Evolutionary conservation across 495 filamentous ascomycete genomes (phyloP).

Genomic region (Penicillium antarcticum): DNA sequence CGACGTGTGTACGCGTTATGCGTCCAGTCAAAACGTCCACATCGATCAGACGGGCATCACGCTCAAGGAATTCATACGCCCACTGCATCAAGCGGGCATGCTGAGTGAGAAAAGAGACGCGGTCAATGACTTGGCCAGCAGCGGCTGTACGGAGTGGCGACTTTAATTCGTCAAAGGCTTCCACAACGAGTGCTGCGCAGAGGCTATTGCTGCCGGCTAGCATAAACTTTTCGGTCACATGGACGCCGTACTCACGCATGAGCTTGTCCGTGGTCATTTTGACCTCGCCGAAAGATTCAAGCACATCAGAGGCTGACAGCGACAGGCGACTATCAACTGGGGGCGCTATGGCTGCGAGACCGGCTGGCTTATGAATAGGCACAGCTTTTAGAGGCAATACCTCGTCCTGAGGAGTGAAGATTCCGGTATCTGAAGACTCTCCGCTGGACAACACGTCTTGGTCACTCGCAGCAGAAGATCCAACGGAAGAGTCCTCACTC

Average conservation of each 20-base stretch:
- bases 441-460: too few relatives aligned
- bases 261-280: constrained; percentile 30
- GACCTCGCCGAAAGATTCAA: constrained; percentile 49
- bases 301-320: not conserved
- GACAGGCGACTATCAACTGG: not conserved
- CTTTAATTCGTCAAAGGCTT: constrained; percentile 46
- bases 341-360: too few relatives aligned
- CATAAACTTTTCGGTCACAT: too few relatives aligned
- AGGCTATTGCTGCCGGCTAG: constrained; percentile 16
- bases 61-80: constrained; percentile 40
- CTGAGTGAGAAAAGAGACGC: constrained; percentile 27
- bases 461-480: too few relatives aligned
- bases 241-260: not conserved
- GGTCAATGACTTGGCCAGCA: constrained; percentile 30
- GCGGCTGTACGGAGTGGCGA: constrained; percentile 26
- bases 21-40: constrained; percentile 13
- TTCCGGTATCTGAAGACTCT: too few relatives aligned
- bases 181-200: constrained; percentile 34
- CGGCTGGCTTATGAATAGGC: too few relatives aligned
- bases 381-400: too few relatives aligned
- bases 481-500: too few relatives aligned
- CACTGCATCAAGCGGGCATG: constrained; percentile 33
- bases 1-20: constrained; percentile 38
- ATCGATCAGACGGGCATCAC: constrained; percentile 39
- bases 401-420: too few relatives aligned